These are phyloP conservation scores for Paecilomyces sp. DNA, from an alignment of 2,329 filamentous ascomycete species.

Conservation along the genomic window DNA sequence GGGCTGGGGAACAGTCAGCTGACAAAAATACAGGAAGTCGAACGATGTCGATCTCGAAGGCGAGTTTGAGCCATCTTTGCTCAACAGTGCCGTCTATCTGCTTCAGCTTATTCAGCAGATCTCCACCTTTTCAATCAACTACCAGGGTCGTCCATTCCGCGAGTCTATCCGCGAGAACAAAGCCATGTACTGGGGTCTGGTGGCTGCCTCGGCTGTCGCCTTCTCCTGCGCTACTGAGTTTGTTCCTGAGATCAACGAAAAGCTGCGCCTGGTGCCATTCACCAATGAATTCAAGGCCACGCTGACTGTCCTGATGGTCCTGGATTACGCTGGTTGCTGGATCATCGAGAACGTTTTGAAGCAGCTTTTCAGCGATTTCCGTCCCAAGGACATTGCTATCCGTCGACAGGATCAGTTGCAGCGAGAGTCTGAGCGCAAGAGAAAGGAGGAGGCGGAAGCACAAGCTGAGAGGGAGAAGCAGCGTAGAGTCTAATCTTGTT, in stretches of 20 bases:
- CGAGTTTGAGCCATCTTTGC: constrained; percentile 84
- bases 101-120: constrained; percentile 98
- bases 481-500: constrained; percentile 16
- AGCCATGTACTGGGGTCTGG: constrained; percentile 95
- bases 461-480: constrained; percentile 30
- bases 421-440: constrained; percentile 64
- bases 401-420: constrained; percentile 79
- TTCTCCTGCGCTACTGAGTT: constrained; percentile 95
- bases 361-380: constrained; percentile 78
- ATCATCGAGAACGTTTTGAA: constrained; percentile 83
- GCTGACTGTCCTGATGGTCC: constrained; percentile 74
- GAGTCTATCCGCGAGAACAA: constrained; percentile 92
- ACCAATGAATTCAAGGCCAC: constrained; percentile 79
- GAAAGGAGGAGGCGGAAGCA: constrained; percentile 45
- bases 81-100: constrained; percentile 95
- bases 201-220: constrained; percentile 81
- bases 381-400: constrained; percentile 85
- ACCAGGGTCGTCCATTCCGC: constrained; percentile 95
- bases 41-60: constrained; percentile 80
- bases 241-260: constrained; percentile 87
- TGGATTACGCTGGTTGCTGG: constrained; percentile 84
- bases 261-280: constrained; percentile 89
- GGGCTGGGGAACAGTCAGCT: constrained; percentile 20
- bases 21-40: constrained; percentile 37
- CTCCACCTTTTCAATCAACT: constrained; percentile 98